Evolutionary conservation across 75 land plant genomes (phyloP).

Genomic region (Adiantum capillusveneris): DNA sequence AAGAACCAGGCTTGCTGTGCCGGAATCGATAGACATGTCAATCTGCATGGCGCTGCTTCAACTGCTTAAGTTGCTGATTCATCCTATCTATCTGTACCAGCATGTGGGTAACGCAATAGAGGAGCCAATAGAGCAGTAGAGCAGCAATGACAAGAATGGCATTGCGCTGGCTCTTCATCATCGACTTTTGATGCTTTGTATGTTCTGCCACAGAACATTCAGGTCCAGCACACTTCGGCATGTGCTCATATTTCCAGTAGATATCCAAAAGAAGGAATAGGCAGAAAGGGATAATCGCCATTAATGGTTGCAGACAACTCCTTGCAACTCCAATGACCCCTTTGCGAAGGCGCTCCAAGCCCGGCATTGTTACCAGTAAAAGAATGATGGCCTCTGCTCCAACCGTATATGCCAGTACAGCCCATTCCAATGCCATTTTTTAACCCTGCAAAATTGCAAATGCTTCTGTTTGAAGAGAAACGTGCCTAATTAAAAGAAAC

Average conservation of each 20-base stretch:
- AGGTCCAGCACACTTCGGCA: constrained; percentile 36
- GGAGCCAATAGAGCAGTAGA: constrained; percentile 67
- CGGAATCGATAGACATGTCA: too few relatives aligned
- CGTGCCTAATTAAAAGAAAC: too few relatives aligned
- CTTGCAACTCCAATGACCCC: constrained; percentile 71
- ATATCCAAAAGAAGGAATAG: constrained; percentile 81
- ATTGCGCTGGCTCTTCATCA: constrained; percentile 78
- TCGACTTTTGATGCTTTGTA: constrained; percentile 55
- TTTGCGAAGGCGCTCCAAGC: constrained; percentile 57
- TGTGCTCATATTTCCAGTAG: constrained; percentile 94
- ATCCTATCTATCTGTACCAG: constrained; percentile 45
- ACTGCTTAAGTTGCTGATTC: constrained; percentile 39
- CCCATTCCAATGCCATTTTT: constrained; percentile 88
- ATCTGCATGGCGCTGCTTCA: constrained; percentile 22
- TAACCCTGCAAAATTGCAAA: too few relatives aligned
- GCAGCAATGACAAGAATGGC: constrained; percentile 57
- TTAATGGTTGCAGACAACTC: constrained; percentile 70
- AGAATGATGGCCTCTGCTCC: constrained; percentile 80
- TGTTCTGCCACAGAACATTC: constrained; percentile 49
- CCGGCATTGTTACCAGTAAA: constrained; percentile 71
- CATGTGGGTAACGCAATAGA: constrained; percentile 48
- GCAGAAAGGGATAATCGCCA: constrained; percentile 75
- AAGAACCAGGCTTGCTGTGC: too few relatives aligned
- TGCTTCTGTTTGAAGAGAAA: too few relatives aligned
- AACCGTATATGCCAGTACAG: constrained; percentile 61